Base-by-base conservation (phyloP, 2,329 filamentous ascomycete species). In the Venturia effusa region DNA sequence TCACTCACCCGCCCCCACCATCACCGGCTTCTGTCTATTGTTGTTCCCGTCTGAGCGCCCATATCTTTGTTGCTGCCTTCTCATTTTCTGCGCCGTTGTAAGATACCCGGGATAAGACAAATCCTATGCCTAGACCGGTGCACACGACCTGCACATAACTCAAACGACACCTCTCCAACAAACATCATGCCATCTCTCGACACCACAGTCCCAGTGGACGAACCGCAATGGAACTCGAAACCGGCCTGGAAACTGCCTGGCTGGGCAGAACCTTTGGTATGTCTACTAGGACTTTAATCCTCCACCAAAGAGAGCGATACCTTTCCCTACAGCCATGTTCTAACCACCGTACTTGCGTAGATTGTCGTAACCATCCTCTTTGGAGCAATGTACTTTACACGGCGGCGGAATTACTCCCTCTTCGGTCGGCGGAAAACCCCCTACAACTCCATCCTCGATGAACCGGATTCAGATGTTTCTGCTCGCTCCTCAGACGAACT, bases 361-460 rank as follows among this genome's bases (percentile, higher is more conserved):
- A 80, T 82, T 67, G 79, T 82, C 13, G 72, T 79, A n/a, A 74
- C 71, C 45, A 81, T 82, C 63, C 76, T 82, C 64, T 73, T 81
- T 66, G 74, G 73, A 30, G 79, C 78, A 34, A 78, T 82, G 74
- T 74, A 77, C 66, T 69, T 81, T 64, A 82, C 79, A 15, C 74
- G 80, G 27, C 74, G 76, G 66, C 74, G 74, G 65, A 74, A 76
- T 65, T 81, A 73, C 68, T 74, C 74, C 43, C 74, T 81, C 63
- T 74, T 79, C 48, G 69, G 70, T 59, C 64, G 65, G 15, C 66
- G 68, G 51, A 69, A 68, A 62, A 65, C 68, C 1, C 61, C 66
- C 3, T 70, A 69, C 67, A 70, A 67, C 37, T 70, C 71, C 61
- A 69, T 73, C 40, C 70, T 78, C 43, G 76, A 78, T 61, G 65